Evolutionary conservation across 2,329 filamentous ascomycete species (phyloP).

Genomic region (Pyricularia grisea): DNA sequence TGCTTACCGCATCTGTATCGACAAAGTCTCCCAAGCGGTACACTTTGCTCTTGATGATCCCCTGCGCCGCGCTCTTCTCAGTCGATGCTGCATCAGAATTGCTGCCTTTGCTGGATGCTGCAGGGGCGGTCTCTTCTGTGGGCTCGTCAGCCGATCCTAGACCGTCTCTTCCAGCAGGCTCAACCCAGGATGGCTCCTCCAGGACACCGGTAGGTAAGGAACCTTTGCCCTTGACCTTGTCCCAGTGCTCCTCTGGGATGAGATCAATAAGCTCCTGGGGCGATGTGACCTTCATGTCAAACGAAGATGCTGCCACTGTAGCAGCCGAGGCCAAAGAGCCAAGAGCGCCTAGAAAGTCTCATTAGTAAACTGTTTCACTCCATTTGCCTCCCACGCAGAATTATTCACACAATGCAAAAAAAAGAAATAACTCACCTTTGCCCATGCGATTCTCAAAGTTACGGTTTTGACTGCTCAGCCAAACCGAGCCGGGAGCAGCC

Average conservation of each 20-base stretch:
- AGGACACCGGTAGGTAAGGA: slow-evolving; percentile 7
- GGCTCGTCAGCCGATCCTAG: neutral
- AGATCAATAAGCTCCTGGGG: slow-evolving; percentile 21
- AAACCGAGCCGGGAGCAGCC: slow-evolving; percentile 28
- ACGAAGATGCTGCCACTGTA: slow-evolving; percentile 35
- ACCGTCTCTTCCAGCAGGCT: slow-evolving; percentile 6
- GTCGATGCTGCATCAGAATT: neutral
- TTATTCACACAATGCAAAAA: neutral
- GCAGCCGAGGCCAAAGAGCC: slow-evolving; percentile 34
- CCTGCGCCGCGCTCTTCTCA: neutral
- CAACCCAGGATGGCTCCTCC: slow-evolving; percentile 8
- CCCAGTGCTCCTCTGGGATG: slow-evolving; percentile 12
- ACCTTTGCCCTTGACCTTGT: slow-evolving; percentile 12
- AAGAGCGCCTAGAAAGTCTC: slow-evolving; percentile 17
- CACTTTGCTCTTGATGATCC: slow-evolving; percentile 22
- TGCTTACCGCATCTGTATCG: slow-evolving; percentile 29
- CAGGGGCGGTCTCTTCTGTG: neutral
- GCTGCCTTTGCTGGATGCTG: neutral
- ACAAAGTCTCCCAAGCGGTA: slow-evolving; percentile 32
- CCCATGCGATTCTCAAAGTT: slow-evolving; percentile 30
- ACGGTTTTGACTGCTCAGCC: slow-evolving; percentile 34
- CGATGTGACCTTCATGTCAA: slow-evolving; percentile 31
- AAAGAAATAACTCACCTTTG: neutral
- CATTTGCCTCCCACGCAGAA: neutral
- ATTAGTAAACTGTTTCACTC: neutral